Evolutionary conservation across 106 monocot genomes (phyloP).

Genomic region (Iris macrosiphon): DNA sequence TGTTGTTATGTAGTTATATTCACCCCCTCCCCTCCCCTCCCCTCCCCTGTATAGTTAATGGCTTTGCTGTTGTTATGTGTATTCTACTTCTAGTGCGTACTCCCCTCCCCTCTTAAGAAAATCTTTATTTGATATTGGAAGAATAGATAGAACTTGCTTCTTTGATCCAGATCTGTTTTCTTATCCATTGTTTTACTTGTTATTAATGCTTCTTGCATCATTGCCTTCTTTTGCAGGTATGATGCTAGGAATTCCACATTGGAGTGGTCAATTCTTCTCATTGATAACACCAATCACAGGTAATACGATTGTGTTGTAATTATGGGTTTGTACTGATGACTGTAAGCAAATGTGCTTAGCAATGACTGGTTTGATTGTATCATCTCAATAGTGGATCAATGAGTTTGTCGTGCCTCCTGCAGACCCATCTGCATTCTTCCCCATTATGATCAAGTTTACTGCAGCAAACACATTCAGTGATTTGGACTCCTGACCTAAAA

Average conservation of each 20-base stretch:
- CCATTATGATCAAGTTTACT: constrained; percentile 63
- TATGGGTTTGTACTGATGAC: no score
- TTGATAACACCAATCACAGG: constrained; percentile 83
- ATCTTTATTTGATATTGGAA: no score
- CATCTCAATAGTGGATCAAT: constrained; percentile 68
- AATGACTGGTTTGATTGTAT: background rate
- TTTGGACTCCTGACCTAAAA: constrained; percentile 18
- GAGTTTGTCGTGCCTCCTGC: constrained; percentile 82
- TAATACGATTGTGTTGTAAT: constrained; percentile 8
- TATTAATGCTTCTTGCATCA: background rate
- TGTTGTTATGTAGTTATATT: no score
- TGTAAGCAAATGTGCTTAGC: no score
- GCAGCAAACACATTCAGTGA: constrained; percentile 72
- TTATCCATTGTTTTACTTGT: background rate
- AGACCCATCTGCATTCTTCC: constrained; percentile 73
- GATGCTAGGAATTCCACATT: constrained; percentile 62
- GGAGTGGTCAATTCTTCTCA: constrained; percentile 86
- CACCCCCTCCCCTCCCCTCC: no score
- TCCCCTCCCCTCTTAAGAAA: no score
- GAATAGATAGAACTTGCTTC: no score
- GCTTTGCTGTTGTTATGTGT: no score
- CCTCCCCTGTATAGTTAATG: no score
- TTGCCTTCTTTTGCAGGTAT: constrained; percentile 71
- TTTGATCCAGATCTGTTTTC: no score
- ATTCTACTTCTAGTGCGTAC: no score